Evolutionary conservation across 2,329 filamentous ascomycete species (phyloP).

Genomic region (Chrysosporium queenslandicum): DNA sequence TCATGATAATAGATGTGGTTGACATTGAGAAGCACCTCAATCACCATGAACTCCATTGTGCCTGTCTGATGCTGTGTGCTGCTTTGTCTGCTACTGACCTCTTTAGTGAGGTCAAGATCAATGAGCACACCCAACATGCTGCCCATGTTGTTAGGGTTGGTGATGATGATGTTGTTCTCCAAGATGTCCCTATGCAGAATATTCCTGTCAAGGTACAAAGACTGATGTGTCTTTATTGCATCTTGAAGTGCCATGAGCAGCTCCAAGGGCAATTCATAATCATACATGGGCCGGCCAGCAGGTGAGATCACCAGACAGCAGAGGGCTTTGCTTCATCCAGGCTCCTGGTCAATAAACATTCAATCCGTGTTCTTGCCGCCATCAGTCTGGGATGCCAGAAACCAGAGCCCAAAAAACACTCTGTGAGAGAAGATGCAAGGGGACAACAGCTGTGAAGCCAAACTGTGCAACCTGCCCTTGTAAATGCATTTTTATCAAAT

Average conservation of each 20-base stretch:
- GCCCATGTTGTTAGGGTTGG: conserved; percentile 16
- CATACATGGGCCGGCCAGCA: conserved; percentile 22
- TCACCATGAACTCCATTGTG: conserved; percentile 28
- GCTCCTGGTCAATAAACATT: no score
- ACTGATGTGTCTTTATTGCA: conserved; percentile 29
- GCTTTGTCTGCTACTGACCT: conserved; percentile 17
- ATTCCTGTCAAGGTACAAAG: conserved; percentile 25
- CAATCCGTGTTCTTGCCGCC: no score
- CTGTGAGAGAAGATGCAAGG: no score
- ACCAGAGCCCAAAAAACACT: no score
- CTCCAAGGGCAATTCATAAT: conserved; percentile 25
- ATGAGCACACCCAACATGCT: conserved; percentile 27
- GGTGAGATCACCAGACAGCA: conserved; percentile 26
- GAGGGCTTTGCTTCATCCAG: no score
- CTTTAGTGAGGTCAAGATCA: conserved; percentile 28
- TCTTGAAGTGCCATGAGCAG: conserved; percentile 30
- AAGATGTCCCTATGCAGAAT: conserved; percentile 35
- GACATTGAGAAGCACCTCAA: conserved; percentile 25
- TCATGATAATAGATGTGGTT: conserved; percentile 28
- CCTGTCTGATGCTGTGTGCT: conserved; percentile 12
- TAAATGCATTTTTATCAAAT: no score
- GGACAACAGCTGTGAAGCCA: no score
- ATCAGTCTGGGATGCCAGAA: no score
- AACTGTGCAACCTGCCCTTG: no score
- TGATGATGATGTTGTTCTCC: conserved; percentile 33